These are phyloP conservation scores for Exophiala mesophila DNA, from an alignment of 2,329 filamentous ascomycete species.

Conservation along the genomic window DNA sequence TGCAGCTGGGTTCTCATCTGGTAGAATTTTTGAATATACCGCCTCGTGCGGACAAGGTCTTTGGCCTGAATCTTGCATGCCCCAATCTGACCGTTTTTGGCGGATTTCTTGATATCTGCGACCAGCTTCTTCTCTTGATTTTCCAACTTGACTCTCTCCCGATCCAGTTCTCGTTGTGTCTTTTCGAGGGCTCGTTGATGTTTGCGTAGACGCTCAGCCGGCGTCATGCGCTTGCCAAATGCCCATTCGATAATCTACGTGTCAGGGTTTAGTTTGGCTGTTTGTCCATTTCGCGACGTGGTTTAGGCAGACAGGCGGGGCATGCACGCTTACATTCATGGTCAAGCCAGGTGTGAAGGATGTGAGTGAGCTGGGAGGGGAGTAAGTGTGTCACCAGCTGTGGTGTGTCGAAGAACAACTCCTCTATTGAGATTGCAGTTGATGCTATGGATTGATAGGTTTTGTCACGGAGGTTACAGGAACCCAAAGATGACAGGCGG, in stretches of 20 bases:
- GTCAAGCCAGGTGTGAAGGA: too few species aligned
- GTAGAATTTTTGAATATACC: conserved; percentile 94
- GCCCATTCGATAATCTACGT: conserved; percentile 99
- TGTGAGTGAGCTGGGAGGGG: too few species aligned
- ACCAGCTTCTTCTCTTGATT: conserved; percentile 98
- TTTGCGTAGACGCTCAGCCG: conserved; percentile 59
- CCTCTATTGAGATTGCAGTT: too few species aligned
- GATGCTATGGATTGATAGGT: too few species aligned
- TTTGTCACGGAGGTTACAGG: too few species aligned
- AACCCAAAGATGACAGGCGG: too few species aligned
- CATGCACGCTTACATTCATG: conserved; percentile 38
- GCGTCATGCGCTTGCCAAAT: conserved; percentile 98
- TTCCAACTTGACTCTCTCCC: conserved; percentile 91
- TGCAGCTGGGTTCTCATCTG: conserved; percentile 96
- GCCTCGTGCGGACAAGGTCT: conserved; percentile 85
- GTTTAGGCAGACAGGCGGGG: background rate
- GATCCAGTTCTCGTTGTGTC: conserved; percentile 91
- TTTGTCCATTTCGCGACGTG: conserved; percentile 14
- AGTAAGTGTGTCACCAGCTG: too few species aligned
- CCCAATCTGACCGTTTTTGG: conserved; percentile 97
- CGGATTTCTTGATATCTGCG: conserved; percentile 94
- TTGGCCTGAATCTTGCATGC: conserved; percentile 98
- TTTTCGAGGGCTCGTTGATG: conserved; percentile 97
- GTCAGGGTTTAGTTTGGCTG: too few species aligned
- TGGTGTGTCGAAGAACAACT: too few species aligned